phyloP scores from a whole-genome alignment of 768 basidiomycete genomes.

The Udeniomyces megalosporus region DNA sequence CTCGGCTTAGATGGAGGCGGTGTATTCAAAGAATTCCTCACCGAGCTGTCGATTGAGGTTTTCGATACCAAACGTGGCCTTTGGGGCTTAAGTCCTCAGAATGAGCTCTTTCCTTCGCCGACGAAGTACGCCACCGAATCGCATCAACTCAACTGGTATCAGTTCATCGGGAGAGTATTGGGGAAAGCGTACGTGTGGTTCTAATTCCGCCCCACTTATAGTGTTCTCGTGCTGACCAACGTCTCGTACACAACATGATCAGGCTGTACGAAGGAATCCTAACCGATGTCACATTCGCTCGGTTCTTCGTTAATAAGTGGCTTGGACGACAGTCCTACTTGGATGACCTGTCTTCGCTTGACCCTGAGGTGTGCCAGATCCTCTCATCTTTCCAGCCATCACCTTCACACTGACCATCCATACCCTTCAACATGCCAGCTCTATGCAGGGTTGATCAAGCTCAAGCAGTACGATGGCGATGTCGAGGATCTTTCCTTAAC shows the following conservation, averaged over 20 bases:
- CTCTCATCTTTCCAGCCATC: slow-evolving; percentile 22
- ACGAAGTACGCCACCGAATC: slow-evolving; percentile 73
- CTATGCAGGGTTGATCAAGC: slow-evolving; percentile 27
- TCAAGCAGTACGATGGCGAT: slow-evolving; percentile 79
- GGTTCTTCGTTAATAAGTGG: slow-evolving; percentile 70
- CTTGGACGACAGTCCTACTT: slow-evolving; percentile 79
- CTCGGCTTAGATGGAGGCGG: slow-evolving; percentile 39
- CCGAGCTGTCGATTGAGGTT: slow-evolving; percentile 77
- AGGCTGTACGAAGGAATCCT: slow-evolving; percentile 81
- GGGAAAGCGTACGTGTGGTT: not conserved
- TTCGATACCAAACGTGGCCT: slow-evolving; percentile 88
- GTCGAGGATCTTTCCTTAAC: slow-evolving; percentile 77
- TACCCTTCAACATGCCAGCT: not conserved
- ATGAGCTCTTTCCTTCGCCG: slow-evolving; percentile 89
- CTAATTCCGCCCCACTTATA: slow-evolving; percentile 19
- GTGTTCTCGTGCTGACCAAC: slow-evolving; percentile 86
- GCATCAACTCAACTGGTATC: slow-evolving; percentile 16
- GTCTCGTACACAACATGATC: no score
- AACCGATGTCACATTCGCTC: slow-evolving; percentile 84
- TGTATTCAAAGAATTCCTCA: slow-evolving; percentile 95
- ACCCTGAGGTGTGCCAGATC: slow-evolving; percentile 77
- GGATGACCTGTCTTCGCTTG: slow-evolving; percentile 80
- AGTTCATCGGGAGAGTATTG: slow-evolving; percentile 8
- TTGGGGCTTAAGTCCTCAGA: slow-evolving; percentile 78
- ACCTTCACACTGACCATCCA: not conserved